These are phyloP conservation scores for Ganoderma lingzhi DNA, from an alignment of 1,284 basidiomycete species.

Conservation along the genomic window DNA sequence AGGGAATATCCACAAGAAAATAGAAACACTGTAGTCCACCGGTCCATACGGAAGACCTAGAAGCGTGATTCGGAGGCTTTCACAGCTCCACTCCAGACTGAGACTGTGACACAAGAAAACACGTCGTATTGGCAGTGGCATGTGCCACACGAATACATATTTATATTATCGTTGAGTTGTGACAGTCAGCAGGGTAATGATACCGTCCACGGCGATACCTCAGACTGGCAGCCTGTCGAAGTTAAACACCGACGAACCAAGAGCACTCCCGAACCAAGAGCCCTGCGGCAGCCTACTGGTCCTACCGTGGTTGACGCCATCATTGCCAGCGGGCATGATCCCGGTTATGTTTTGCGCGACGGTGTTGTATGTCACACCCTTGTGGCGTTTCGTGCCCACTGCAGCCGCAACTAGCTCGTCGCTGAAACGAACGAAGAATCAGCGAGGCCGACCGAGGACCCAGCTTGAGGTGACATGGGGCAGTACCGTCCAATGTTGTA, in stretches of 20 bases:
- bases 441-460: too few species aligned
- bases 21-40: too few species aligned
- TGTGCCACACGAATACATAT: background rate
- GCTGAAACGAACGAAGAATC: constrained; percentile 36
- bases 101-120: background rate
- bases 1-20: too few species aligned
- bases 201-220: constrained; percentile 27
- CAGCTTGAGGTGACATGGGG: background rate
- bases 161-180: constrained; percentile 5
- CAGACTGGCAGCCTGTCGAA: too few species aligned
- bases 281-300: too few species aligned
- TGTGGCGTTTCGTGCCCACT: constrained; percentile 49
- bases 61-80: too few species aligned
- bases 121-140: background rate
- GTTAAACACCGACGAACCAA: too few species aligned
- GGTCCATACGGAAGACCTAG: too few species aligned
- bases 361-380: constrained; percentile 56
- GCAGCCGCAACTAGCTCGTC: constrained; percentile 55
- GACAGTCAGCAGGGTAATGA: constrained; percentile 25
- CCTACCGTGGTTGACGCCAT: constrained; percentile 48
- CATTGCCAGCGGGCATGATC: constrained; percentile 43
- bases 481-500: constrained; percentile 55
- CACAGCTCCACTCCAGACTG: too few species aligned
- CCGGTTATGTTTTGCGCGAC: constrained; percentile 47
- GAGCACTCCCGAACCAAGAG: too few species aligned